Evolutionary conservation across 495 filamentous ascomycete genomes (phyloP).

Genomic region (Neurospora sp.): DNA sequence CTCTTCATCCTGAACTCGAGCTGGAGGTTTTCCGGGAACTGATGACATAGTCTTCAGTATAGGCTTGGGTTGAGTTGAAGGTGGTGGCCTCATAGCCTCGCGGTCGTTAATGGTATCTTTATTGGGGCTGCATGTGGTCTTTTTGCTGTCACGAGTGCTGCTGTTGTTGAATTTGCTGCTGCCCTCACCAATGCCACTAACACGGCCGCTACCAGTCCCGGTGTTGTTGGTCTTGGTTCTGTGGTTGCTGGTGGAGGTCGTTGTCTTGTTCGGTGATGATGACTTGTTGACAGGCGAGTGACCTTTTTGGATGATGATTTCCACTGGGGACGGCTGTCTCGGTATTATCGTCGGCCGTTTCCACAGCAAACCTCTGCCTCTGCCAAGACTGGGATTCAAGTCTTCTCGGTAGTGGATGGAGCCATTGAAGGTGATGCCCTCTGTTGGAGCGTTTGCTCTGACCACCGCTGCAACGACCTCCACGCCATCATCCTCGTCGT

Average conservation of each 20-base stretch:
- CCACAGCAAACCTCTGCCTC: not conserved
- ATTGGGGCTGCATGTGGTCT: not conserved
- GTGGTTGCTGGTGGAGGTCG: not conserved
- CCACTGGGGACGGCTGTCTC: not conserved
- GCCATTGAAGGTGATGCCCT: not conserved
- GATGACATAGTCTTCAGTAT: not conserved
- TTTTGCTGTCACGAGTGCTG: not conserved
- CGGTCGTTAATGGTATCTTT: not conserved
- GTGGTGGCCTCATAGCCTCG: not conserved
- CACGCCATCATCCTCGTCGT: not conserved
- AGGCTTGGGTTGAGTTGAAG: not conserved
- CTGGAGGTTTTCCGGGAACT: not conserved
- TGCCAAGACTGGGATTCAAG: not conserved
- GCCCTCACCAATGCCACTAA: not conserved
- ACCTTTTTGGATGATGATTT: not conserved
- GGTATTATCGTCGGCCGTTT: not conserved
- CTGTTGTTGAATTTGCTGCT: not conserved
- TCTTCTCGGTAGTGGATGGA: not conserved
- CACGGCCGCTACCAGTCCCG: not conserved
- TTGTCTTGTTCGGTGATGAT: not conserved
- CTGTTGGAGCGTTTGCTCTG: not conserved
- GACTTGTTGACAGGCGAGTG: not conserved
- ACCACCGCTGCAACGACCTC: not conserved
- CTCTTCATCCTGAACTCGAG: not conserved
- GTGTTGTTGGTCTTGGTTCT: not conserved